phyloP scores from a whole-genome alignment of 2,329 filamentous ascomycete species.

The Camptophora hylomeconis region DNA sequence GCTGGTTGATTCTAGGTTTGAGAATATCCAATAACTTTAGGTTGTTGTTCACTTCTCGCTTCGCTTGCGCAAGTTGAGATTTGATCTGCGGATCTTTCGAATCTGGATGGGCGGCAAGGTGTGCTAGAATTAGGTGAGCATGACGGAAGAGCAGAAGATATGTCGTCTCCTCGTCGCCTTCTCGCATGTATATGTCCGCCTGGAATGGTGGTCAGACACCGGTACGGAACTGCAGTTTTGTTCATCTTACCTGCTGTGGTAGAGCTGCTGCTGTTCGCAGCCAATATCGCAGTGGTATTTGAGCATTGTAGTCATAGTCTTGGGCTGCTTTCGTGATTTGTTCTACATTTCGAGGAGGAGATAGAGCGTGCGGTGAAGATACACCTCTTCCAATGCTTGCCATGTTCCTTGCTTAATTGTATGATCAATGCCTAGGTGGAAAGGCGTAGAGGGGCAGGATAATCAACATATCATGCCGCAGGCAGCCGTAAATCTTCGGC shows the following conservation, averaged over 20 bases:
- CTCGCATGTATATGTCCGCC: constrained; percentile 72
- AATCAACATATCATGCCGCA: no score
- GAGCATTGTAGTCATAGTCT: constrained; percentile 67
- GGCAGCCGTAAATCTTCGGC: no score
- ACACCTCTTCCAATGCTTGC: no score
- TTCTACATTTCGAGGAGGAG: constrained; percentile 63
- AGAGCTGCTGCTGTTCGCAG: constrained; percentile 66
- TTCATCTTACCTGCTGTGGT: constrained; percentile 56
- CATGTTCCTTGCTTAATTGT: no score
- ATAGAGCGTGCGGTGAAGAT: no score
- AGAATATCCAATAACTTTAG: constrained; percentile 61
- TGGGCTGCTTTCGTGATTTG: constrained; percentile 65
- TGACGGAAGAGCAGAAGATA: constrained; percentile 88
- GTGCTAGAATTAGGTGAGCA: constrained; percentile 66
- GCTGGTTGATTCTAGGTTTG: constrained; percentile 62
- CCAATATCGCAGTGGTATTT: constrained; percentile 69
- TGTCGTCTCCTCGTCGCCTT: constrained; percentile 75
- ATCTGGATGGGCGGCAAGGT: constrained; percentile 64
- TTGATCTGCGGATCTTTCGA: constrained; percentile 50
- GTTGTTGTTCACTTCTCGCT: constrained; percentile 50
- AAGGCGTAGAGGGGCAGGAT: no score
- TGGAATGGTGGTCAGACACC: constrained; percentile 27
- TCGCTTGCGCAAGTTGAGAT: constrained; percentile 40
- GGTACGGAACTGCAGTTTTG: neutral
- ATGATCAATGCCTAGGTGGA: no score